phyloP scores from a whole-genome alignment of 164 flowering plant species.

The Magnolia changhungtana region DNA sequence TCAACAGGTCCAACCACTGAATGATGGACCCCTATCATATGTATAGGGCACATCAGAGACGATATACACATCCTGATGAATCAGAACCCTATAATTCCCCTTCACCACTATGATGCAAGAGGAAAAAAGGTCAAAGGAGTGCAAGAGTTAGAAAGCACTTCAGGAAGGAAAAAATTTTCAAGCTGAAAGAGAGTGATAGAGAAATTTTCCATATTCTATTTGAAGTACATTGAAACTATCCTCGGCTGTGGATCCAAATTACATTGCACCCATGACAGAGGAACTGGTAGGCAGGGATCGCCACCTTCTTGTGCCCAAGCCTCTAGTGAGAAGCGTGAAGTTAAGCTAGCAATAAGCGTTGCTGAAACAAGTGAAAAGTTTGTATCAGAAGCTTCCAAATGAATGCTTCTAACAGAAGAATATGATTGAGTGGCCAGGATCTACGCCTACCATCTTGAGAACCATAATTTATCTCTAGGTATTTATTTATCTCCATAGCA shows the following conservation, averaged over 20 bases:
- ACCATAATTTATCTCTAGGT: conserved; percentile 66
- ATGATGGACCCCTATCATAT: background rate
- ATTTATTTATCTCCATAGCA: conserved; percentile 93
- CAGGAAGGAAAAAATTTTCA: background rate
- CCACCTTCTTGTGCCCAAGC: conserved; percentile 96
- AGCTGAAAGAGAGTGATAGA: background rate
- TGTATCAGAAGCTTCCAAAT: conserved; percentile 10
- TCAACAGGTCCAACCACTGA: background rate
- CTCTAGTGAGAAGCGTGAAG: conserved; percentile 46
- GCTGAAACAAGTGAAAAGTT: conserved; percentile 45
- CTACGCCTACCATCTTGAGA: conserved; percentile 69
- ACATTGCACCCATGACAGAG: conserved; percentile 89
- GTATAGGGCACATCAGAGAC: background rate
- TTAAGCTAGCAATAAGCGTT: conserved; percentile 35
- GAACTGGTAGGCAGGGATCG: conserved; percentile 91
- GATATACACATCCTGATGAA: background rate
- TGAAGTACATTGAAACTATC: conserved; percentile 57
- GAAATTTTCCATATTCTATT: background rate
- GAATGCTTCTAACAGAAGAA: background rate
- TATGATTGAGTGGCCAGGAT: conserved; percentile 7
- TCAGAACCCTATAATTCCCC: background rate
- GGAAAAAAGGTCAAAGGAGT: background rate
- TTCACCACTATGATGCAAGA: too few species aligned
- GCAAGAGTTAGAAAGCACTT: background rate
- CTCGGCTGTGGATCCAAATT: conserved; percentile 73